Evolutionary conservation across 2,329 filamentous ascomycete genomes (phyloP), one percentile per base, ranked within the genome.

Genomic region (Raffaelea ambrosiae): DNA sequence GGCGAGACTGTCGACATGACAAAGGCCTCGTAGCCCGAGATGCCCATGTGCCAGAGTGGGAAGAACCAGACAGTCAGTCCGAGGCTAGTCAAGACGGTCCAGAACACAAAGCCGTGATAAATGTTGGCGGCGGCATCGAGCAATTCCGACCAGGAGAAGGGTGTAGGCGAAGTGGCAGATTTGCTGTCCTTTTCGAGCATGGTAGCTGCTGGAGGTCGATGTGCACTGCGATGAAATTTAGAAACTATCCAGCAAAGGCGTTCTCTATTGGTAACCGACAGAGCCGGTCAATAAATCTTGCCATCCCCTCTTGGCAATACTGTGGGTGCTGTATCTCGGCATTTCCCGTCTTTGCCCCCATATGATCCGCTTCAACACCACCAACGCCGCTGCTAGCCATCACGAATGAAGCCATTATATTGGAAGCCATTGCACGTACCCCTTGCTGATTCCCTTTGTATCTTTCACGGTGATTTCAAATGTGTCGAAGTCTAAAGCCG

Each of bases 11-110:
- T 91, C 44, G 77, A 79, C 81, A 97, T 84, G 59, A 98, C 83
- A 55, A 95, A 74, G 40, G 83, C 84, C 67, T 98, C 93, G 61
- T 93, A 98, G 53, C 93, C 93, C 4, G 91, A 97, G 51, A 98
- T 94, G 23, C 93, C 93, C 93, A 98, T 98, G 64, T 96, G 82
- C 93, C 93, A 98, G 11, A 98, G 78, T 14, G 93, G 93, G 63
- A 98, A 98, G 66, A 94, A 98, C 93, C 93, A 98, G 40, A 98
- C 85, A 39, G 87, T 74, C 40, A 98, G 73, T 22, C 88, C 90
- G 46, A 98, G 73, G 51, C 88, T 88, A 50, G 93, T 98, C 55
- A 96, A 72, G 61, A 91, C 86, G 10, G 90, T 89, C 93, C 93
- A 98, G 67, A 97, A 97, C 48, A 93, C 81, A 62, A 91, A 97